Conservation (phyloP, 345 rosid species). For the Pistacia atlantica region DNA sequence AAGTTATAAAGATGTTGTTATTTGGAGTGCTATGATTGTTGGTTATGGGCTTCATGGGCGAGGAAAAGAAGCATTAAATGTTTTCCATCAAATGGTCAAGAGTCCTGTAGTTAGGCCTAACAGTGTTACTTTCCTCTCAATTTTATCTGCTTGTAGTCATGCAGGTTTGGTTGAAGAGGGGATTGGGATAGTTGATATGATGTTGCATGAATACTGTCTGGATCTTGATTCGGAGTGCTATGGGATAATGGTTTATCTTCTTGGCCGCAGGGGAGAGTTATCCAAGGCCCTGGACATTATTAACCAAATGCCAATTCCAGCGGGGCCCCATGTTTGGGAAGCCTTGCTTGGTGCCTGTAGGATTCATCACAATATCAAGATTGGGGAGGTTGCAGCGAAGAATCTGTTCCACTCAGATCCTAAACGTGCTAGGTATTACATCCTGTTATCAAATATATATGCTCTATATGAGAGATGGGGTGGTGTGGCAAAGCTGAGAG, state of each 20-base stretch:
- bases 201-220: constrained; percentile 39
- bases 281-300: constrained; percentile 45
- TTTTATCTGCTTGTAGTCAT: constrained; percentile 65
- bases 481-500: constrained; percentile 41
- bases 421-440: constrained; percentile 56
- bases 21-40: constrained; percentile 61
- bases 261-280: constrained; percentile 53
- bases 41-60: constrained; percentile 59
- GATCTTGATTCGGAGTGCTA: constrained; percentile 49
- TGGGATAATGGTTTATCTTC: constrained; percentile 63
- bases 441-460: constrained; percentile 56
- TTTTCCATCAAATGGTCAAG: constrained; percentile 41
- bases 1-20: constrained; percentile 46
- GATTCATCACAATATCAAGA: constrained; percentile 51
- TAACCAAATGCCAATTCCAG: constrained; percentile 42
- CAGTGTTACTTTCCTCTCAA: constrained; percentile 48
- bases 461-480: constrained; percentile 54
- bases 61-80: constrained; percentile 41
- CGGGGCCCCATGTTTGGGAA: constrained; percentile 49
- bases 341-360: constrained; percentile 64
- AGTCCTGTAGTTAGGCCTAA: constrained; percentile 44
- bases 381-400: constrained; percentile 49
- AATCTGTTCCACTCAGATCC: constrained; percentile 47
- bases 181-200: constrained; percentile 39
- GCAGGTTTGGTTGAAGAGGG: constrained; percentile 53